phyloP scores from a whole-genome alignment of 1,139 yeast genomes.

The Yamadazyma triangularis region DNA sequence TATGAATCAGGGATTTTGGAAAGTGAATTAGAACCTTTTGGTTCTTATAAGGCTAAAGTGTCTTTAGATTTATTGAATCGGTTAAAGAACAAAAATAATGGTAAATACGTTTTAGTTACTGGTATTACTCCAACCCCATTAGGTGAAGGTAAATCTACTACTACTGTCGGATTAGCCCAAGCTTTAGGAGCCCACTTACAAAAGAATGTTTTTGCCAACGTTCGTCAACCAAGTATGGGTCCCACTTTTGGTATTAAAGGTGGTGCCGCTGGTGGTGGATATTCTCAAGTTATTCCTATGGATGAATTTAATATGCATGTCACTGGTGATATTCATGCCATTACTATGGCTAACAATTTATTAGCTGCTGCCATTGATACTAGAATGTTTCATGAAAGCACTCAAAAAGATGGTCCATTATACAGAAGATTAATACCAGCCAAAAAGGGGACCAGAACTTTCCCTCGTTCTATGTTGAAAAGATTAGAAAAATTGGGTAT shows the following conservation, averaged over 20 bases:
- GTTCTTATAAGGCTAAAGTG: slow-evolving; percentile 90
- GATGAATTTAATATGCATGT: slow-evolving; percentile 98
- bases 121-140: slow-evolving; percentile 98
- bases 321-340: slow-evolving; percentile 98
- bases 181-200: slow-evolving; percentile 91
- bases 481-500: slow-evolving; percentile 81
- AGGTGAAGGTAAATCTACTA: slow-evolving; percentile 98
- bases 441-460: slow-evolving; percentile 75
- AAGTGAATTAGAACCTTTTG: slow-evolving; percentile 85
- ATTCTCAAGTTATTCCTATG: slow-evolving; percentile 98
- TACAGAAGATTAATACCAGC: slow-evolving; percentile 85
- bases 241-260: slow-evolving; percentile 99
- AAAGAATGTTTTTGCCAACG: slow-evolving; percentile 88
- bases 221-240: slow-evolving; percentile 98
- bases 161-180: slow-evolving; percentile 94
- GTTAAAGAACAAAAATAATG: slow-evolving; percentile 63
- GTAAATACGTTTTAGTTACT: slow-evolving; percentile 88
- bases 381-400: slow-evolving; percentile 92
- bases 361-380: slow-evolving; percentile 98
- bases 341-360: slow-evolving; percentile 90
- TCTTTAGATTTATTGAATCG: slow-evolving; percentile 71
- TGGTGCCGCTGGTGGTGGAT: slow-evolving; percentile 99
- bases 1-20: slow-evolving; percentile 78
- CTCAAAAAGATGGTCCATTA: slow-evolving; percentile 87
- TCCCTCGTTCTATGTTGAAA: slow-evolving; percentile 73